Percentiles rank a stretch among this genome's conserved stretches.
Evolutionary conservation across 495 filamentous ascomycete genomes (phyloP).

Genomic region (Xylaria bambusicola): DNA sequence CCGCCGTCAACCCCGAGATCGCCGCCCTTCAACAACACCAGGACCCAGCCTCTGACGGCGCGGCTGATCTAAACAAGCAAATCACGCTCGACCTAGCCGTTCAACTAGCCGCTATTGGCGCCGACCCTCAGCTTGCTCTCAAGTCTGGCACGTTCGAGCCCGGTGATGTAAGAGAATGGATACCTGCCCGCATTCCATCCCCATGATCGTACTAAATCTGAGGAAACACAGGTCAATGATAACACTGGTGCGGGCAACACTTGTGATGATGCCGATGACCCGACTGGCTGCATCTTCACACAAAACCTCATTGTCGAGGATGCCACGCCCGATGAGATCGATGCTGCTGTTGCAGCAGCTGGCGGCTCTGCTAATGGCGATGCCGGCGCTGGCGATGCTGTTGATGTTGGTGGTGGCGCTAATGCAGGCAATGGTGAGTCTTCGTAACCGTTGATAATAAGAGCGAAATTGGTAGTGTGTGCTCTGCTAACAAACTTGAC

Average conservation of each 20-base stretch:
- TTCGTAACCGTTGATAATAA: too few species aligned
- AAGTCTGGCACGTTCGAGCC: conserved; percentile 61
- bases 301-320: conserved; percentile 61
- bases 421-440: conserved; percentile 21
- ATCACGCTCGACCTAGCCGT: conserved; percentile 57
- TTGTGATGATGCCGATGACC: conserved; percentile 54
- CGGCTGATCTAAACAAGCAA: conserved; percentile 52
- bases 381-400: conserved; percentile 20
- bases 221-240: conserved; percentile 47
- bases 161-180: conserved; percentile 45
- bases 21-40: conserved; percentile 65
- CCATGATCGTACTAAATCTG: conserved; percentile 1
- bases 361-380: conserved; percentile 24
- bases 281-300: conserved; percentile 63
- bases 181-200: background rate
- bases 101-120: conserved; percentile 58
- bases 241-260: conserved; percentile 59
- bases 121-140: conserved; percentile 58
- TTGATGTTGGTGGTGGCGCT: conserved; percentile 16
- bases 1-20: conserved; percentile 70
- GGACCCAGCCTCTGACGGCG: conserved; percentile 58
- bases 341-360: conserved; percentile 48
- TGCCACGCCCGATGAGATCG: conserved; percentile 57
- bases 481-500: background rate
- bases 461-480: background rate